A percentile compares a stretch with the other conserved stretches of the same genome.
Evolutionary conservation across 345 rosid genomes (phyloP).

Genomic region (Anastatica hierochuntica): DNA sequence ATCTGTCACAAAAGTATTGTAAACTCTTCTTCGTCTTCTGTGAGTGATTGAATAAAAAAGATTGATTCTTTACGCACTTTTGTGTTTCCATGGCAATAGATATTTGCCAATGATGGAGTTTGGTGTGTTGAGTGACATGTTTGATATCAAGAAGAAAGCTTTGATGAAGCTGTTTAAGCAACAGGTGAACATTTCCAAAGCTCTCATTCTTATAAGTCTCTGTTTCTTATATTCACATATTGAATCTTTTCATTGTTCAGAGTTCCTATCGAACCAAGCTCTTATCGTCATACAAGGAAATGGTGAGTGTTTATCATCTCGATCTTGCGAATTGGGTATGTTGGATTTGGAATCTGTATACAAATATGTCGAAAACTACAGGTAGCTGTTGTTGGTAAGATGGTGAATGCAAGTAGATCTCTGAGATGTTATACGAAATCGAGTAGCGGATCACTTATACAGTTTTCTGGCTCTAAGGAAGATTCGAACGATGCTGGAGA

Average conservation of each 20-base stretch:
- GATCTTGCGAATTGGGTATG: background rate
- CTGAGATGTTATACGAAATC: constrained; percentile 56
- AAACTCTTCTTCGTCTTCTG: no score
- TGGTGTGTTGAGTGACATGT: constrained; percentile 66
- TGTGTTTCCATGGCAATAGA: no score
- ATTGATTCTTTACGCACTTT: background rate
- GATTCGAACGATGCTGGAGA: constrained; percentile 57
- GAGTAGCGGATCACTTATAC: constrained; percentile 40
- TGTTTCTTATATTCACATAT: background rate
- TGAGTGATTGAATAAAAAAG: background rate
- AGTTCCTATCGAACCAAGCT: constrained; percentile 41
- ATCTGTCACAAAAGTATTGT: constrained; percentile 64
- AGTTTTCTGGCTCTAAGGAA: constrained; percentile 46
- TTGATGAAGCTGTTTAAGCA: constrained; percentile 53
- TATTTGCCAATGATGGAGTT: constrained; percentile 71
- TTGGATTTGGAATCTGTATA: background rate
- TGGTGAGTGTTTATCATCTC: constrained; percentile 41
- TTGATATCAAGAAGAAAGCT: constrained; percentile 57
- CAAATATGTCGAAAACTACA: constrained; percentile 19
- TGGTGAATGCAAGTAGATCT: constrained; percentile 50
- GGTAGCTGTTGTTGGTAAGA: constrained; percentile 48
- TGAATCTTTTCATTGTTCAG: constrained; percentile 31
- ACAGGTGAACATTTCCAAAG: constrained; percentile 36
- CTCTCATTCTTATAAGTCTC: background rate
- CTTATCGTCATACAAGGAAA: constrained; percentile 56